phyloP scores from a whole-genome alignment of 306 rosid species.

The Vachellia collinsii region DNA sequence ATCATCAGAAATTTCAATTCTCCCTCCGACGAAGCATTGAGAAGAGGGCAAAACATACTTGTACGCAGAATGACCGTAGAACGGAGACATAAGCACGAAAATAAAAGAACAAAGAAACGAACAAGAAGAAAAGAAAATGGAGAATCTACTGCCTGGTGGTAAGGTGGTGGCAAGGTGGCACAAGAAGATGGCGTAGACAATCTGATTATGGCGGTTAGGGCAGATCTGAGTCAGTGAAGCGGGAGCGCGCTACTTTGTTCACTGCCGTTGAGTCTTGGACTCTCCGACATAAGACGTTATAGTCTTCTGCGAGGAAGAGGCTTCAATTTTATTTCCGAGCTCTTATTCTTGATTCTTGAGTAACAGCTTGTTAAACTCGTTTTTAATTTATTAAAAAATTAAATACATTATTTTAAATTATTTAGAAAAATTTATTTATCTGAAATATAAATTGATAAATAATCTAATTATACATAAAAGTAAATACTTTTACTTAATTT shows the following conservation, averaged over 20 bases:
- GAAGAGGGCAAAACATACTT: not conserved
- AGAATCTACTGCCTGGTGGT: not conserved
- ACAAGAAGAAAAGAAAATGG: not conserved
- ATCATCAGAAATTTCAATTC: constrained; percentile 1
- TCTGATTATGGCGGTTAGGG: not conserved
- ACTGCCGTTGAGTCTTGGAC: not conserved
- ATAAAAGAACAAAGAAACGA: not conserved
- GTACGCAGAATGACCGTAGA: not conserved
- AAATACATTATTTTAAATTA: too few relatives aligned
- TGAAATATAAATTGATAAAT: too few relatives aligned
- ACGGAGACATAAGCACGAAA: constrained; percentile 24
- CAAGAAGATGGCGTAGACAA: not conserved
- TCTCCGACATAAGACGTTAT: too few relatives aligned
- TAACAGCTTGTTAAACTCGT: too few relatives aligned
- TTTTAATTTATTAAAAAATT: too few relatives aligned
- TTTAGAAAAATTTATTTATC: too few relatives aligned
- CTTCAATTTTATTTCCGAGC: too few relatives aligned
- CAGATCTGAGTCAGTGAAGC: constrained; percentile 25
- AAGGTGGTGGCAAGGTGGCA: not conserved
- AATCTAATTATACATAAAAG: too few relatives aligned
- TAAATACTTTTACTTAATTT: too few relatives aligned
- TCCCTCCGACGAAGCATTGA: not conserved
- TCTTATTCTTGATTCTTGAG: too few relatives aligned
- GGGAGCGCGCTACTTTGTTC: constrained; percentile 5
- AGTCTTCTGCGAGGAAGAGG: too few relatives aligned